phyloP scores from a whole-genome alignment of 495 filamentous ascomycete species.

The Lentithecium fluviatile region DNA sequence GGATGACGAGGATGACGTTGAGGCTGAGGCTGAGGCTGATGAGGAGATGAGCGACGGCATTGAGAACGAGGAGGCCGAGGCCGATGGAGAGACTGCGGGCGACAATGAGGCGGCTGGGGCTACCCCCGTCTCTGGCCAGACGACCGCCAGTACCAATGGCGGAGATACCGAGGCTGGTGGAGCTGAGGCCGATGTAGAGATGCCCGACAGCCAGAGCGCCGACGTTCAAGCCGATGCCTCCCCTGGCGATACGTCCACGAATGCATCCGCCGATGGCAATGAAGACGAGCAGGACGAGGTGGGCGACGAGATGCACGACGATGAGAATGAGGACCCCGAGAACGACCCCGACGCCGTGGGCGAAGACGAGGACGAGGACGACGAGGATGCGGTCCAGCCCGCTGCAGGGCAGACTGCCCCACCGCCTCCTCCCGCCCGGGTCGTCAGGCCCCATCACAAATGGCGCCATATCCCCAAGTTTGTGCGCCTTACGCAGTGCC shows the following conservation, averaged over 20 bases:
- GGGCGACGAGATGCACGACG: not conserved
- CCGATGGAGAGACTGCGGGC: not conserved
- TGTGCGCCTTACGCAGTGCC: slow-evolving; percentile 20
- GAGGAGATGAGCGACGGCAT: not conserved
- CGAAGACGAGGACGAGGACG: not conserved
- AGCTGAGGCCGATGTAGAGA: no score
- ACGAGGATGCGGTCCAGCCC: not conserved
- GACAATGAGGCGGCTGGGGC: slow-evolving; percentile 9
- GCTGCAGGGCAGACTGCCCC: not conserved
- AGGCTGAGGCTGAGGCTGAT: slow-evolving; percentile 1
- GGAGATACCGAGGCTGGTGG: no score
- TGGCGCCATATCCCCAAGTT: slow-evolving; percentile 35
- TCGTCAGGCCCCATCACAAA: slow-evolving; percentile 17
- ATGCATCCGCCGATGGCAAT: not conserved
- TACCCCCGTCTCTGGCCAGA: no score
- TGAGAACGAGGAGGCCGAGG: slow-evolving; percentile 9
- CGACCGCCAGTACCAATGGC: no score
- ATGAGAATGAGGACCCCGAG: not conserved
- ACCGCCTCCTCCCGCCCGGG: not conserved
- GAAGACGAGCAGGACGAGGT: slow-evolving; percentile 15
- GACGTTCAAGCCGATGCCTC: no score
- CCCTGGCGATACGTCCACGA: no score
- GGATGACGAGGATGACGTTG: slow-evolving; percentile 6
- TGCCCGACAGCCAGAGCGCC: no score
- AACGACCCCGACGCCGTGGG: not conserved